A percentile compares a stretch with the other conserved stretches of the same genome.
These are phyloP conservation scores for Oldenlandia corymbosa DNA, from an alignment of 257 asterid species.

Conservation along the genomic window DNA sequence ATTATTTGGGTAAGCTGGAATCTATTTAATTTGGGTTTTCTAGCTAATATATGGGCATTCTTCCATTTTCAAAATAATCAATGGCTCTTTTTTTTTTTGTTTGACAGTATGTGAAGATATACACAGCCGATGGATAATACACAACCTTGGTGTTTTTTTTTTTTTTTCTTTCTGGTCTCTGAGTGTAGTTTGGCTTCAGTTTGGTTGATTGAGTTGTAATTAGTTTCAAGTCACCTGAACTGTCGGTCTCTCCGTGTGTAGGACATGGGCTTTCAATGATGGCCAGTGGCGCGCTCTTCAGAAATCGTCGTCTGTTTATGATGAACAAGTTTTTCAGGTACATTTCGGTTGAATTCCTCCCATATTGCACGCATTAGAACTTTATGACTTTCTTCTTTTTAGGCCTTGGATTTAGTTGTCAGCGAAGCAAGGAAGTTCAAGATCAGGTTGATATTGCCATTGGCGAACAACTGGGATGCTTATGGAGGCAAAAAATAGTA, in stretches of 20 bases:
- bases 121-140: too few relatives aligned
- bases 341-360: neutral
- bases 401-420: conserved; percentile 85
- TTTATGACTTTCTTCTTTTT: conserved; percentile 12
- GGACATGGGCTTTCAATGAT: conserved; percentile 97
- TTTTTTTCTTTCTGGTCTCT: too few relatives aligned
- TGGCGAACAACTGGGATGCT: conserved; percentile 91
- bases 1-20: conserved; percentile 41
- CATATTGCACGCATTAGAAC: neutral
- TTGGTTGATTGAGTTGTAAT: too few relatives aligned
- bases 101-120: too few relatives aligned
- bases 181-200: too few relatives aligned
- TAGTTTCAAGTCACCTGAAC: too few relatives aligned
- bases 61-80: too few relatives aligned
- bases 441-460: conserved; percentile 69
- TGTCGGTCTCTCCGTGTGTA: conserved; percentile 75
- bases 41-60: too few relatives aligned
- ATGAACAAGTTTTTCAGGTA: conserved; percentile 76
- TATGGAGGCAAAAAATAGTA: conserved; percentile 95
- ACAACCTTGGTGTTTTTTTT: too few relatives aligned
- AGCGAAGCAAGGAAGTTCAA: conserved; percentile 82
- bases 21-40: too few relatives aligned
- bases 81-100: too few relatives aligned
- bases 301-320: conserved; percentile 65
- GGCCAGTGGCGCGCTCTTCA: conserved; percentile 97